These are phyloP conservation scores for Monilinia vaccinii-corymbosi DNA, from an alignment of 2,329 filamentous ascomycete genomes.

Conservation along the genomic window DNA sequence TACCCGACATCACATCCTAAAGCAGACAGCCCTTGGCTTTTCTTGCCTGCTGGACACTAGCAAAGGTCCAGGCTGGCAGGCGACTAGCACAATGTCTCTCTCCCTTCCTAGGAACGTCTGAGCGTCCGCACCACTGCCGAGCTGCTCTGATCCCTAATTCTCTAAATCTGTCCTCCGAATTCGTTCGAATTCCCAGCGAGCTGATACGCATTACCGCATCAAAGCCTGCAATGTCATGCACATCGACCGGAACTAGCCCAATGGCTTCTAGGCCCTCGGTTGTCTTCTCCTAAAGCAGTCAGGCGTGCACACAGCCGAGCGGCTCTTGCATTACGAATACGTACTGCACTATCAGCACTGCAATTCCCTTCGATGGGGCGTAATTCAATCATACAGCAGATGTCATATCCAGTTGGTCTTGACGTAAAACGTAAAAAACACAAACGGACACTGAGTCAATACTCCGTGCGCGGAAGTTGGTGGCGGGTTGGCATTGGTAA, in stretches of 20 bases:
- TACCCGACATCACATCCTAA: conserved; percentile 2
- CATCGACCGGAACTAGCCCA: not conserved
- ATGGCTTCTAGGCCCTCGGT: not conserved
- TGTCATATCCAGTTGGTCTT: not conserved
- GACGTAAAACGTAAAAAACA: not conserved
- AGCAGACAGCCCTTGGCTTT: not conserved
- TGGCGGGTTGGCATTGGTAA: not conserved
- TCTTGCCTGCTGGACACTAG: not conserved
- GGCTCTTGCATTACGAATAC: not conserved
- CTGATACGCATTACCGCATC: not conserved
- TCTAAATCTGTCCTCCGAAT: not conserved
- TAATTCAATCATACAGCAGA: not conserved
- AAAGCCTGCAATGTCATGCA: not conserved
- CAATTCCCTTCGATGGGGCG: not conserved
- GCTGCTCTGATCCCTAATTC: not conserved
- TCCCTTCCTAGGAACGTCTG: not conserved
- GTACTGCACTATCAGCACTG: not conserved
- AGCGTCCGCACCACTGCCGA: not conserved
- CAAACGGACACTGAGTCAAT: not conserved
- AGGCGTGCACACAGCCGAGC: not conserved
- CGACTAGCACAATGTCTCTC: too few relatives aligned
- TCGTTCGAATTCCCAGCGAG: not conserved
- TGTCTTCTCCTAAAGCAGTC: not conserved
- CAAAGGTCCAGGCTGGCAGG: too few relatives aligned
- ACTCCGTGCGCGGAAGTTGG: too few relatives aligned